phyloP scores from a whole-genome alignment of 2,329 filamentous ascomycete genomes.

The Aspergillus sclerotialis region DNA sequence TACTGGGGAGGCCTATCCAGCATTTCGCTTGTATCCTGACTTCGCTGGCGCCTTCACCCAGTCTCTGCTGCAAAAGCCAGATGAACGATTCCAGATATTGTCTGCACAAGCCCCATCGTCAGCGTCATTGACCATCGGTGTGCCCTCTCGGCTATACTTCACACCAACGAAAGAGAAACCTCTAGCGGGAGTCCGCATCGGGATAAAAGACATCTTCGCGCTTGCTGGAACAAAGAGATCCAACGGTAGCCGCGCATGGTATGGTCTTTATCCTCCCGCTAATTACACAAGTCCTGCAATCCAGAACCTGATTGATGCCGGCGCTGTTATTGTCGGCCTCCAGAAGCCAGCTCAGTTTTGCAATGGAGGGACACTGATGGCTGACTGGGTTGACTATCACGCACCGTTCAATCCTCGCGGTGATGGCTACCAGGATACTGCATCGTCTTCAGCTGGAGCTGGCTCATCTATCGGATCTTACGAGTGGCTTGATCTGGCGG shows the following conservation, averaged over 20 bases:
- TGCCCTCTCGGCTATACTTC: conserved; percentile 56
- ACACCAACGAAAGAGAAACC: conserved; percentile 37
- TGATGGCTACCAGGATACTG: conserved; percentile 28
- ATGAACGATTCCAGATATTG: neutral
- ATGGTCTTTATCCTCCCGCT: conserved; percentile 43
- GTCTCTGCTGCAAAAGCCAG: neutral
- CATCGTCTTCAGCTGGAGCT: conserved; percentile 17
- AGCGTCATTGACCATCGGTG: conserved; percentile 39
- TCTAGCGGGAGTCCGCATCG: conserved; percentile 54
- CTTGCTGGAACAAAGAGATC: conserved; percentile 51
- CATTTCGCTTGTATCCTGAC: neutral
- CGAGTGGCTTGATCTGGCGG: conserved; percentile 41
- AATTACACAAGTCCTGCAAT: conserved; percentile 44
- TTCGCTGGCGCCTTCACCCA: neutral
- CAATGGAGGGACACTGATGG: conserved; percentile 14
- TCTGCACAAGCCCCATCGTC: neutral
- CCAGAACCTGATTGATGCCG: conserved; percentile 50
- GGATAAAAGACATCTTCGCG: conserved; percentile 57
- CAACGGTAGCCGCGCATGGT: conserved; percentile 54
- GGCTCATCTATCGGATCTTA: conserved; percentile 26
- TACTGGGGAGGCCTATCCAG: neutral
- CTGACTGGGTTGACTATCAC: conserved; percentile 23
- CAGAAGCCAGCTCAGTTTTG: conserved; percentile 23
- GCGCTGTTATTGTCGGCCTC: conserved; percentile 39
- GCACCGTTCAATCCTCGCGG: conserved; percentile 27